Evolutionary conservation across 2,329 filamentous ascomycete genomes (phyloP).

Genomic region (Talaromyces funiculosus): DNA sequence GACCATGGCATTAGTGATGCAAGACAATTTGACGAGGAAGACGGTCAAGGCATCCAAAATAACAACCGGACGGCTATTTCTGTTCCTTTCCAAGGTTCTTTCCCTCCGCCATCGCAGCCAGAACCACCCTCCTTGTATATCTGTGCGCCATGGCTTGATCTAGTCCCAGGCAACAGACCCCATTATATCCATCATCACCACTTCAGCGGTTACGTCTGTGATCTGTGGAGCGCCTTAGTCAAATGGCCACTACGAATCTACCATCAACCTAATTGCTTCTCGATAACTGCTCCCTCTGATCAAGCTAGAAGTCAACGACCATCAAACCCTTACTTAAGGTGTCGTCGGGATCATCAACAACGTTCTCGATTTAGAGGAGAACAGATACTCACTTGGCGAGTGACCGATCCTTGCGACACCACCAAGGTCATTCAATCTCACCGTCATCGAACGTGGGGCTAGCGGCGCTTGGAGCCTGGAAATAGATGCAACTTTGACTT

Average conservation of each 20-base stretch:
- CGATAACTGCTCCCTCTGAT: not conserved
- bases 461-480: not conserved
- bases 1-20: not conserved
- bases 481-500: not conserved
- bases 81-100: not conserved
- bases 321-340: not conserved
- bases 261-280: not conserved
- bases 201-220: not conserved
- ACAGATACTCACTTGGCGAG: too few species aligned
- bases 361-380: not conserved
- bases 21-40: not conserved
- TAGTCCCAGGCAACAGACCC: slow-evolving; percentile 6
- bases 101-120: not conserved
- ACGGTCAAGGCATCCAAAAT: not conserved
- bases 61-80: not conserved
- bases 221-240: not conserved
- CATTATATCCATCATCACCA: not conserved
- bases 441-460: slow-evolving; percentile 1
- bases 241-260: not conserved
- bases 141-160: slow-evolving; percentile 5
- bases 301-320: not conserved
- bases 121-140: not conserved
- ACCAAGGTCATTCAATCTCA: not conserved
- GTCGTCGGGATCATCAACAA: not conserved
- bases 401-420: not conserved